Base-by-base conservation (phyloP, 2,329 filamentous ascomycete species). In the Trichocomaceae sp. region DNA sequence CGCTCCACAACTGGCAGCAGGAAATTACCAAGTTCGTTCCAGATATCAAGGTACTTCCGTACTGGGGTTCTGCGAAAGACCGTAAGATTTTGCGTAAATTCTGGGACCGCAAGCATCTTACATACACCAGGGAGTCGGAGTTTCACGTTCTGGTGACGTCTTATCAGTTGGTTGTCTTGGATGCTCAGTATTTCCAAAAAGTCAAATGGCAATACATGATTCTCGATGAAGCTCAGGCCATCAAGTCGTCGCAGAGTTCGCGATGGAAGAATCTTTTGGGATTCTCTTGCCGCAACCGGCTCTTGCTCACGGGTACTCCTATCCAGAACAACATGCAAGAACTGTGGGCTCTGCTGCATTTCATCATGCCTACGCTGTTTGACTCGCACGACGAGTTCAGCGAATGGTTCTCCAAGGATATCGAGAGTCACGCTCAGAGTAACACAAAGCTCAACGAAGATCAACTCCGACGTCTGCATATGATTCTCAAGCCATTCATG, bases 281-380 rank as follows among this genome's bases (percentile, higher is more conserved):
- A 50, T 97, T 97, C 79, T 88, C 95, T 69, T 97, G 92, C 75
- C 87, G 93, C 58, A 99, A 97, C 73, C 84, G 93, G 62, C 82
- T 99, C 47, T 77, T 99, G 45, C 81, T 99, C 19, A 99, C 93
- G 0, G 93, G 93, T 75, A 99, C 93, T 0, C 93, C 93, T 2
- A 97, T 99, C 61, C 93, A 99, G 72, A 99, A 99, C 77, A 99
- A 97, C 79, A 99, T 99, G 93, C 93, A 97, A 73, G 92, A 99
- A 73, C 75, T 99, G 57, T 99, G 93, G 93, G 93, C 93, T 29
- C 75, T 99, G 61, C 80, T 99, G 19, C 93, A 99, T 79, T 99
- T 99, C 76, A 97, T 97, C 76, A 97, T 99, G 93, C 93, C 93
- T n/a, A 96, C 89, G 44, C 79, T 99, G 50, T 99, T 99, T 72